These are phyloP conservation scores for Colletotrichum sublineola DNA, from an alignment of 2,329 filamentous ascomycete genomes.

Conservation along the genomic window DNA sequence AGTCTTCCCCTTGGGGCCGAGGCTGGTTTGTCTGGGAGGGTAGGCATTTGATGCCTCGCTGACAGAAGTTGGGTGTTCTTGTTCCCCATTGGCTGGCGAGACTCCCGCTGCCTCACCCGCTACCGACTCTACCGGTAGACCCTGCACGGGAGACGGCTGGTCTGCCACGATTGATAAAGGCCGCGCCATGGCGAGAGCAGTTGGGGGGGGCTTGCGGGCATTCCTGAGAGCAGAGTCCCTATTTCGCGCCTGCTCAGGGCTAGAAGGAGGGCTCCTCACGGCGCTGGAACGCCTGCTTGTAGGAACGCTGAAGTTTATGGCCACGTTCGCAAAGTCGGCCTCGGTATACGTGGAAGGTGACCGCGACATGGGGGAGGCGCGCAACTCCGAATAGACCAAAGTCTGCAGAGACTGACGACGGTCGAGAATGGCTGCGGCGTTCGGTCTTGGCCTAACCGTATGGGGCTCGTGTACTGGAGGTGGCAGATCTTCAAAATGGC, in stretches of 20 bases:
- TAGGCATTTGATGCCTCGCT: constrained; percentile 8
- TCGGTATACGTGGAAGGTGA: constrained; percentile 47
- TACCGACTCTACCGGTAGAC: constrained; percentile 10
- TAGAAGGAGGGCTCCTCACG: constrained; percentile 48
- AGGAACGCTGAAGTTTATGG: constrained; percentile 68
- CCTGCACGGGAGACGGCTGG: constrained; percentile 60
- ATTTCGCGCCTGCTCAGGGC: constrained; percentile 42
- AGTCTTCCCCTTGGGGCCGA: constrained; percentile 14
- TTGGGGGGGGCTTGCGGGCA: constrained; percentile 57
- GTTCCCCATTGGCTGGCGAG: neutral
- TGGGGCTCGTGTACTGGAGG: constrained; percentile 43
- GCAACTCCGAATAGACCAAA: constrained; percentile 58
- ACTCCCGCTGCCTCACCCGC: constrained; percentile 7
- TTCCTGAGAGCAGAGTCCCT: constrained; percentile 46
- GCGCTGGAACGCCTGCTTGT: constrained; percentile 62
- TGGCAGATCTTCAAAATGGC: constrained; percentile 43
- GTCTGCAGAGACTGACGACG: constrained; percentile 66
- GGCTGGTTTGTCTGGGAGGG: constrained; percentile 43
- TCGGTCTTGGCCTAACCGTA: constrained; percentile 60
- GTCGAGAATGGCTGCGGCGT: constrained; percentile 64
- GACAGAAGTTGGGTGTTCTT: neutral
- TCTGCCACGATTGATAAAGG: constrained; percentile 69
- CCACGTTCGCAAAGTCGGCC: constrained; percentile 42
- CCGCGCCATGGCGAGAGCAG: constrained; percentile 61
- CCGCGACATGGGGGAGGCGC: constrained; percentile 46